Conservation (phyloP, 1,139 yeast species). For the Arxiozyma slooffiae region DNA sequence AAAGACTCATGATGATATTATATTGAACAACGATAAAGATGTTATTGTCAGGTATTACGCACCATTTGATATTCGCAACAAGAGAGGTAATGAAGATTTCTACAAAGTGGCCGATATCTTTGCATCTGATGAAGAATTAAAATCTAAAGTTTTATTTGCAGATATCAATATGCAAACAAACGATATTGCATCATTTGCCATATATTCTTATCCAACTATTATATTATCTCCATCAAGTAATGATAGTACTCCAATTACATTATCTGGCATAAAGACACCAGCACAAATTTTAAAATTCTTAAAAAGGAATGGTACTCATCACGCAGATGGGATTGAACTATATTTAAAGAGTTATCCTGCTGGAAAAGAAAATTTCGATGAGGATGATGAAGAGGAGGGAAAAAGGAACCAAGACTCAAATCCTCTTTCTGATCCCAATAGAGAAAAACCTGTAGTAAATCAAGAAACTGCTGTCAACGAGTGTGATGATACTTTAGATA, state of each 20-base stretch:
- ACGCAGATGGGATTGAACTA: slow-evolving; percentile 42
- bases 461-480: slow-evolving; percentile 2
- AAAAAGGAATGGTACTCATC: slow-evolving; percentile 49
- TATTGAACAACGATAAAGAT: slow-evolving; percentile 63
- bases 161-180: slow-evolving; percentile 82
- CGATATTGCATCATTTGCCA: slow-evolving; percentile 66
- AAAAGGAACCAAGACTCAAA: background rate
- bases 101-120: slow-evolving; percentile 72
- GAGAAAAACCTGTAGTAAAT: slow-evolving; percentile 2
- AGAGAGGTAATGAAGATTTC: slow-evolving; percentile 80
- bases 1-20: slow-evolving; percentile 63
- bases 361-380: slow-evolving; percentile 9
- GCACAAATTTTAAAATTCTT: slow-evolving; percentile 64
- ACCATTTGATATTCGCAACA: slow-evolving; percentile 99
- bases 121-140: slow-evolving; percentile 37
- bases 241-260: slow-evolving; percentile 45
- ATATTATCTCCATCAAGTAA: slow-evolving; percentile 82
- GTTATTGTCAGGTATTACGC: slow-evolving; percentile 90
- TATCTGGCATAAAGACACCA: slow-evolving; percentile 62
- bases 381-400: slow-evolving; percentile 4
- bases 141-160: slow-evolving; percentile 59
- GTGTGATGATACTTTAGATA: background rate
- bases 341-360: slow-evolving; percentile 2
- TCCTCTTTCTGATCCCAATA: slow-evolving; percentile 6
- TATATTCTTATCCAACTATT: slow-evolving; percentile 88